These are phyloP conservation scores for Anacardium occidentale DNA, from an alignment of 345 rosid species.

Conservation along the genomic window DNA sequence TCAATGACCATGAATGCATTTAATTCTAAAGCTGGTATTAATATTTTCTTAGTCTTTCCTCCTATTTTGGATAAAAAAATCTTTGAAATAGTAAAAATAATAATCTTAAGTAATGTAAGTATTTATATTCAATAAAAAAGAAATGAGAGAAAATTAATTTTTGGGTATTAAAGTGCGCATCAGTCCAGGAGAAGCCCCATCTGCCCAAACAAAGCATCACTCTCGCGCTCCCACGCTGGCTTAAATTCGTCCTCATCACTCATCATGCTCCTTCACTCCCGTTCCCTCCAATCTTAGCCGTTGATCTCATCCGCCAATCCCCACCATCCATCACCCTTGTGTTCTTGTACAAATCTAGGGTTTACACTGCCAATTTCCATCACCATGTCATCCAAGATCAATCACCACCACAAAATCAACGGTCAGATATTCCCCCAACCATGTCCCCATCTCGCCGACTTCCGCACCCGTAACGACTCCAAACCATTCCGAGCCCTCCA, in stretches of 20 bases:
- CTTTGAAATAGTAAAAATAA: background rate
- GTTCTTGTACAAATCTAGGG: constrained; percentile 40
- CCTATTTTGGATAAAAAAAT: constrained; percentile 16
- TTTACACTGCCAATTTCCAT: constrained; percentile 28
- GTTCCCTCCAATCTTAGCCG: constrained; percentile 23
- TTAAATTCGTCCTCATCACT: background rate
- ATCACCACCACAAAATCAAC: constrained; percentile 26
- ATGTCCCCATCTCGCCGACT: constrained; percentile 56
- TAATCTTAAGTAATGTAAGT: background rate
- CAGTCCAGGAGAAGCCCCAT: background rate
- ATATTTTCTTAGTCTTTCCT: constrained; percentile 6
- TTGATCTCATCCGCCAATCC: constrained; percentile 26
- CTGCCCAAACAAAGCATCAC: background rate
- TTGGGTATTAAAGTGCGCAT: no score
- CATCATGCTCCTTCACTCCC: constrained; percentile 21
- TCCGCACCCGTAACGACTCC: constrained; percentile 45
- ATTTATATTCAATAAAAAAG: no score
- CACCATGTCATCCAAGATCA: constrained; percentile 46
- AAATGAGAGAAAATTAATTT: no score
- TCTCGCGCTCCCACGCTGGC: background rate
- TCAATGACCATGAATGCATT: no score
- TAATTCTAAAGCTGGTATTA: no score
- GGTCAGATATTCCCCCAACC: constrained; percentile 35
- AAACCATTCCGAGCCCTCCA: constrained; percentile 56
- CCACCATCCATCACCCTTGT: constrained; percentile 26